Base-by-base conservation (phyloP, 768 basidiomycete genomes). In the Scleroderma citrinum region DNA sequence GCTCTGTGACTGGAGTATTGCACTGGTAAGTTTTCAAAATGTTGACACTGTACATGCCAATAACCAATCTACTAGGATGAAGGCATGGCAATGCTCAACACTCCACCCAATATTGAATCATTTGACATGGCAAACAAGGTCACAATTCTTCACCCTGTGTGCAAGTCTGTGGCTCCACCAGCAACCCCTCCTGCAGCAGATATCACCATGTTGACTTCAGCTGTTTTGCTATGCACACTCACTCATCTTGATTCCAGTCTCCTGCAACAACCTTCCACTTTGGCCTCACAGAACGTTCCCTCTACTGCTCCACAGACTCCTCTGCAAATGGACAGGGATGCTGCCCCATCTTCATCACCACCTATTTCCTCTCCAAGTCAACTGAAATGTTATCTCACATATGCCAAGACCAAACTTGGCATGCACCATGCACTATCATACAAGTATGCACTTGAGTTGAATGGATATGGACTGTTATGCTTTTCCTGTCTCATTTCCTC, bases 181-280 rank as follows among this genome's bases (percentile, higher is more conserved):
- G 23, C 40, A 6, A 6, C 21, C 3, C 23, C 46, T 20, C 44
- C 41, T 12, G 30, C 26, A 13, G 14, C 46, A 0, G 37, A 50
- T 16, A 1, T 58, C 41, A 53, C 37, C 19, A 36, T 34, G 1
- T 0, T 58, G 0, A 51, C 24, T 0, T 58, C 49, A 0, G n/a
- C 51, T 6, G 19, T 58, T 19, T 42, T 56, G 1, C 35, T 56
- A 20, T 43, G 48, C 30, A 49, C 14, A 8, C 41, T 55, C 5
- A 31, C 42, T 37, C 13, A 12, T 8, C 36, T n/a, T 0, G 48
- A 49, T n/a, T 40, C 24, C 16, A 29, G 47, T 30, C 39, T 48
- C 11, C 2, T 43, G 26, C 26, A 29, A 29, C 26, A 29, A 4
- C 4, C 1, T 5, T 1, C 23, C 41, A 3, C 5, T 16, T 24